Evolutionary conservation across 371 early-diverging fungal genomes (phyloP).

Genomic region (Batkoa obscura): DNA sequence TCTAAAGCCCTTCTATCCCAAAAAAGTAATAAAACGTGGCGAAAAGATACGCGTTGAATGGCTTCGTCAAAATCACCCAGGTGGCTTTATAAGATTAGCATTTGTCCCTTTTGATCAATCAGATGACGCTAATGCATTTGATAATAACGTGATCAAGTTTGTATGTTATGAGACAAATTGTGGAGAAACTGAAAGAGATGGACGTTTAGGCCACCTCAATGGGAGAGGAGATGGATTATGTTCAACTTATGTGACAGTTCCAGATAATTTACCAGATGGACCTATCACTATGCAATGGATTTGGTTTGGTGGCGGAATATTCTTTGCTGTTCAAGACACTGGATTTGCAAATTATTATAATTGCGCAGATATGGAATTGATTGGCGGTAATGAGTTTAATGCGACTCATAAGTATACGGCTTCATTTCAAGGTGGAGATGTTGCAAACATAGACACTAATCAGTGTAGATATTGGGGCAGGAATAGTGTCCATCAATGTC

Average conservation of each 20-base stretch:
- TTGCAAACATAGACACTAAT: neutral
- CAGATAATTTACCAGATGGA: constrained; percentile 26
- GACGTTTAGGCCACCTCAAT: constrained; percentile 11
- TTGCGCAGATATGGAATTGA: constrained; percentile 25
- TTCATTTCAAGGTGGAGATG: constrained; percentile 3
- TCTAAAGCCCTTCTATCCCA: neutral
- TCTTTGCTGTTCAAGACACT: constrained; percentile 24
- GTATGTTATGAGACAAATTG: constrained; percentile 32
- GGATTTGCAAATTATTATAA: constrained; percentile 21
- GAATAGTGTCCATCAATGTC: neutral
- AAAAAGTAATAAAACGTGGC: constrained; percentile 16
- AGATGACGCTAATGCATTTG: constrained; percentile 24
- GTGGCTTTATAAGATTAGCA: constrained; percentile 33
- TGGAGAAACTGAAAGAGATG: constrained; percentile 11
- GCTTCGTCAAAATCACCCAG: constrained; percentile 35
- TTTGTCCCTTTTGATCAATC: constrained; percentile 30
- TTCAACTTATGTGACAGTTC: constrained; percentile 22
- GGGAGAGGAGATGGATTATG: constrained; percentile 22
- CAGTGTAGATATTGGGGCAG: constrained; percentile 1
- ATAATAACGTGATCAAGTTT: constrained; percentile 22
- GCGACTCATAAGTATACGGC: constrained; percentile 7
- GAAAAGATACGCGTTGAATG: constrained; percentile 23
- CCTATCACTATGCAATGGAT: constrained; percentile 33
- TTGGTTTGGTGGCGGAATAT: constrained; percentile 22
- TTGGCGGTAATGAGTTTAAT: constrained; percentile 28